phyloP scores from a whole-genome alignment of 2,329 filamentous ascomycete genomes.

The Cytospora chrysosperma region DNA sequence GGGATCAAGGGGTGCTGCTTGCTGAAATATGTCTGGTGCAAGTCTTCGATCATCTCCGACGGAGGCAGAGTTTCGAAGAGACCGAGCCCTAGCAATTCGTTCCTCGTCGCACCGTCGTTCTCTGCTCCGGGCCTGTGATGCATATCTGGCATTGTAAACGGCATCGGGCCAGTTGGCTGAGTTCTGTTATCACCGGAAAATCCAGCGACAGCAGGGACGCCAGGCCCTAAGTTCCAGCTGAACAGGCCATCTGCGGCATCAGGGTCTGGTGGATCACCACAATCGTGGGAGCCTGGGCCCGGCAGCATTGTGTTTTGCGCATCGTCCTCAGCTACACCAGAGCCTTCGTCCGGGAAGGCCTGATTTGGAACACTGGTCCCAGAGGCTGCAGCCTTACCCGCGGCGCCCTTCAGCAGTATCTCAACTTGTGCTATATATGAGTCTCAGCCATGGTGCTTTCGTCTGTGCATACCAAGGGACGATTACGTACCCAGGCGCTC shows the following conservation, averaged over 20 bases:
- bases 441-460: conserved; percentile 23
- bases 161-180: neutral
- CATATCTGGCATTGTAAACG: conserved; percentile 7
- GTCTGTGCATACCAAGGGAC: neutral
- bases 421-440: conserved; percentile 73
- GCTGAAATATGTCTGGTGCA: conserved; percentile 77
- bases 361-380: conserved; percentile 28
- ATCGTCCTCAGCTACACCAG: conserved; percentile 29
- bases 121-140: conserved; percentile 6
- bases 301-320: neutral
- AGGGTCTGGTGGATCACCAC: neutral
- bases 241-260: neutral
- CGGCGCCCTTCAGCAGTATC: conserved; percentile 69
- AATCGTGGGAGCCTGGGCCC: neutral
- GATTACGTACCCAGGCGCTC: conserved; percentile 69
- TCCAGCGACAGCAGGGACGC: neutral
- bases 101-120: conserved; percentile 32
- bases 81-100: conserved; percentile 76
- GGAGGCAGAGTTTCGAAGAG: conserved; percentile 79
- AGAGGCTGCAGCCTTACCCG: conserved; percentile 27
- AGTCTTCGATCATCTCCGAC: conserved; percentile 75
- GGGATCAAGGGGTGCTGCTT: conserved; percentile 71
- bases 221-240: conserved; percentile 2
- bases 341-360: conserved; percentile 26
- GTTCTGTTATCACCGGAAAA: no score